These are phyloP conservation scores for Capsicum pubescens DNA, from an alignment of 257 asterid species.

Conservation along the genomic window DNA sequence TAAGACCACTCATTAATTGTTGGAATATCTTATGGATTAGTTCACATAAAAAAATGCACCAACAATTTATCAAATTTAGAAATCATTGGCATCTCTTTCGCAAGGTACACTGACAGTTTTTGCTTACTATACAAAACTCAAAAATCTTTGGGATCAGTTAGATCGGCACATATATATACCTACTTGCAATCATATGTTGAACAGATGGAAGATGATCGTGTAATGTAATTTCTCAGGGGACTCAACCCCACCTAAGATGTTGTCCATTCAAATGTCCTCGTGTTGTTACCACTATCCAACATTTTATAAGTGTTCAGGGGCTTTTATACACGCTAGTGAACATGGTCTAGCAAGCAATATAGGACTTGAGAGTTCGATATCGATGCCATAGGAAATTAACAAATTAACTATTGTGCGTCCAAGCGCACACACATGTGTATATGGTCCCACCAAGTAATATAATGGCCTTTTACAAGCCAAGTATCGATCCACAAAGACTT, in stretches of 20 bases:
- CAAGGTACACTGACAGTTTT: background rate
- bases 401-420: too few species aligned
- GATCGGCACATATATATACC: background rate
- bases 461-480: too few species aligned
- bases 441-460: too few species aligned
- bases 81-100: background rate
- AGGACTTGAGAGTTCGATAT: too few species aligned
- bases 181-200: background rate
- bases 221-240: background rate
- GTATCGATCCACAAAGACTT: too few species aligned
- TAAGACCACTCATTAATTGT: background rate
- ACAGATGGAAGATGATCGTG: background rate
- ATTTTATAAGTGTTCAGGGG: too few species aligned
- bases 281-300: background rate
- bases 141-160: background rate
- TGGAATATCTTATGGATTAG: background rate
- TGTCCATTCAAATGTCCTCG: background rate
- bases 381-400: too few species aligned
- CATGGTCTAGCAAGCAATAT: too few species aligned
- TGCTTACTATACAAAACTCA: background rate
- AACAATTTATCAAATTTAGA: background rate
- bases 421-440: too few species aligned
- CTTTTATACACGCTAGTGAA: too few species aligned
- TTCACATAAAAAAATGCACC: conserved; percentile 23
- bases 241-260: background rate